Base-by-base conservation (phyloP, 2,329 filamentous ascomycete species). In the Rhytidhysteron rufulum region DNA sequence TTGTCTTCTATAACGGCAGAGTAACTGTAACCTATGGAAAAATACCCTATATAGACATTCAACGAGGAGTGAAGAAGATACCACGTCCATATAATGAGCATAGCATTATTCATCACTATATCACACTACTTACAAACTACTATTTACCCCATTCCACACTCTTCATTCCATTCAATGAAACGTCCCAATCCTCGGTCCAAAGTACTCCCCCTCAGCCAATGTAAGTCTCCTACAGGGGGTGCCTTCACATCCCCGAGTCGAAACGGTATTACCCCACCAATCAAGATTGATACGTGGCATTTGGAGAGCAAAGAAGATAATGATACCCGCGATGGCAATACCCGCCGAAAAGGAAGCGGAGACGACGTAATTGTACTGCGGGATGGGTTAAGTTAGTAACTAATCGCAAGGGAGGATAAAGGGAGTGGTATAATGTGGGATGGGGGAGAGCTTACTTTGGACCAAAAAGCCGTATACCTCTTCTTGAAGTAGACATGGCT, bases 241-340 rank as follows among this genome's bases (percentile, higher is more conserved):
- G 18, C 24, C 24, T 13, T 27, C 24, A 27, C 24, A 27, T 8
- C 24, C 24, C 13, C 13, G 24, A 13, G 8, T 27, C 13, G 24
- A 41, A 38, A 31, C 39, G n/a, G 25, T 32, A 34, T 61, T 60
- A 7, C 58, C 60, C 58, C 59, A 63, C 60, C 59, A 63, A 7
- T 67, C 47, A 32, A 76, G 51, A 18, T 66, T 53, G 4, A 66
- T 57, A 4, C 63, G 62, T n/a, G 65, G 63, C 48, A 68, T 73
- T 47, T 75, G 68, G 13, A 78, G 56, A 11, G 68, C 63, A 49
- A 78, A 79, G 65, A 78, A 76, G 45, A 78, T 75, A 48, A 78
- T 60, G 45, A 78, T 69, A 37, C 64, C 74, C 0, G 73, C 59
- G 34, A 78, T 69, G 39, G 74, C 74, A 30, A 78, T 70, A 21